Conservation (phyloP, 257 asterid species). For the Nyctanthes arbortristis region DNA sequence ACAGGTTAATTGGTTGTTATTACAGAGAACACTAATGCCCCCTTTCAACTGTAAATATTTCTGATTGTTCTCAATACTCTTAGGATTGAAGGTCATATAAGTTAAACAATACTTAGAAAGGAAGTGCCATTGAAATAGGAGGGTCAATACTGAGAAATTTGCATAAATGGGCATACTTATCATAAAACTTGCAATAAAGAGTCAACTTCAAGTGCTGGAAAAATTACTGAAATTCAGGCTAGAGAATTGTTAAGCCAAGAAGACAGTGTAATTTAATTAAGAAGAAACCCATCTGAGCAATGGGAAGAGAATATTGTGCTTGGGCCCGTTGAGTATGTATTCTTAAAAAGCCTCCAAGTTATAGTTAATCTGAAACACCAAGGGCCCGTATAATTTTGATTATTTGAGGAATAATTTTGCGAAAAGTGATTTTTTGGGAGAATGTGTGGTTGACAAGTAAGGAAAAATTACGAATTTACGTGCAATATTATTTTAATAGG, state of each 20-base stretch:
- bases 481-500: too few species aligned
- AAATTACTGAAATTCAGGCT: slow-evolving; percentile 8
- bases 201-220: slow-evolving; percentile 13
- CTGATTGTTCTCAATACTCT: not conserved
- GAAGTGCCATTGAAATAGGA: not conserved
- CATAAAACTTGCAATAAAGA: slow-evolving; percentile 9
- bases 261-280: not conserved
- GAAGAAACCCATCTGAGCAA: not conserved
- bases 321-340: slow-evolving; percentile 5
- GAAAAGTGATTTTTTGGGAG: too few species aligned
- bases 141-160: not conserved
- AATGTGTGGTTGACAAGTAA: too few species aligned
- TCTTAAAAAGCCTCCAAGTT: slow-evolving; percentile 7
- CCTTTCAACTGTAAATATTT: not conserved
- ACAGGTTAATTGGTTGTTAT: not conserved
- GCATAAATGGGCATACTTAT: not conserved
- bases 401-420: too few species aligned
- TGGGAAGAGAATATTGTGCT: slow-evolving; percentile 1
- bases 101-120: too few species aligned
- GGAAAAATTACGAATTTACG: too few species aligned
- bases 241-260: slow-evolving; percentile 15
- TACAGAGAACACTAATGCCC: not conserved
- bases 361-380: not conserved
- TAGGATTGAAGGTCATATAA: not conserved
- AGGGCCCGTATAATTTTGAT: too few species aligned